phyloP scores from a whole-genome alignment of 2,329 filamentous ascomycete genomes.

The Bipolaris sorokiniana region DNA sequence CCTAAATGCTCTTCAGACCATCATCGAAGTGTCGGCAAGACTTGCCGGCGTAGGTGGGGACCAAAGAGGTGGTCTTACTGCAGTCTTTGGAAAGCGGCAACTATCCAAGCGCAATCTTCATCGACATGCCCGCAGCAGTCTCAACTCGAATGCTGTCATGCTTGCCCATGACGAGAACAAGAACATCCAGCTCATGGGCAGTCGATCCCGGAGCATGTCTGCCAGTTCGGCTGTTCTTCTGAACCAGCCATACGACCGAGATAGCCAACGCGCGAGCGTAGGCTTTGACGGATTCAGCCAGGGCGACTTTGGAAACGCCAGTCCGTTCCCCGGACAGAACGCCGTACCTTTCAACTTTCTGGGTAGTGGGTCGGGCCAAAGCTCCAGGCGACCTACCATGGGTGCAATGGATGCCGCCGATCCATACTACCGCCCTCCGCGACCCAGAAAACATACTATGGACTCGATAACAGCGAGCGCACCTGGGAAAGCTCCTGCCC shows the following conservation, averaged over 20 bases:
- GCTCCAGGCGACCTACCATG: conserved; percentile 49
- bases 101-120: conserved; percentile 74
- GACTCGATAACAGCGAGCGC: conserved; percentile 55
- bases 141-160: conserved; percentile 83
- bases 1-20: conserved; percentile 86
- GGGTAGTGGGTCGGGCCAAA: conserved; percentile 52
- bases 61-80: conserved; percentile 78
- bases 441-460: conserved; percentile 68
- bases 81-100: conserved; percentile 87
- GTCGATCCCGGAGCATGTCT: conserved; percentile 64
- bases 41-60: conserved; percentile 83
- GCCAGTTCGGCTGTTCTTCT: conserved; percentile 68
- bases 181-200: conserved; percentile 63
- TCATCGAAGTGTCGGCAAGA: conserved; percentile 85
- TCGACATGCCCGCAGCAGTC: conserved; percentile 74
- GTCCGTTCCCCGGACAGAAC: conserved; percentile 72
- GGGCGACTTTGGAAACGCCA: conserved; percentile 66
- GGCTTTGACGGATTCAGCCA: conserved; percentile 61
- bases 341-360: conserved; percentile 75
- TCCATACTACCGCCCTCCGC: conserved; percentile 87
- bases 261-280: conserved; percentile 56
- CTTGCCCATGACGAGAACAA: conserved; percentile 70
- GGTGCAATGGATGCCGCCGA: conserved; percentile 59
- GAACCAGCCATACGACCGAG: conserved; percentile 53
- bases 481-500: conserved; percentile 54